Base-by-base conservation (phyloP, 768 basidiomycete species). In the Coprinellus micaceus region DNA sequence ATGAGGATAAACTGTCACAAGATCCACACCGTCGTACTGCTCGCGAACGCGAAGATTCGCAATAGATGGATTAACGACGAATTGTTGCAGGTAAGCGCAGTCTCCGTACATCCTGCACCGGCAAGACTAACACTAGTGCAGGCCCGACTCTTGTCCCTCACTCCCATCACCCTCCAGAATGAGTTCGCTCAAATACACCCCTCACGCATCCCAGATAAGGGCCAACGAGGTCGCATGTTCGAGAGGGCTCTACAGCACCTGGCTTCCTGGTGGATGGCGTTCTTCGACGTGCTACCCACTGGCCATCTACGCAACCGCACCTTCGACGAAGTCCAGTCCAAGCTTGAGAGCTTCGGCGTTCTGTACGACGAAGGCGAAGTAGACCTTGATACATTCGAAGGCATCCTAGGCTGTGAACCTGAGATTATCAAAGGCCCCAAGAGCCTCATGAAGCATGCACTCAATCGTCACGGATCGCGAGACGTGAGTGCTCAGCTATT, bases 401-500 rank as follows among this genome's bases (percentile, higher is more conserved):
- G 78, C 36, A 63, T 73, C 29, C 54, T 75, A 4, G 83, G 79
- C 15, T 80, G 82, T 25, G 84, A 83, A 10, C 77, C 79, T 36
- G 95, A 96, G 69, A 65, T 76, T 2, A 82, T 97, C 26, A 79
- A 86, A 45, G 86, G 85, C 50, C 75, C 79, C 13, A 94, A 95
- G 66, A 94, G 91, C 60, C 77, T 98, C 37, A 94, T 95, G 91
- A 98, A 97, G 67, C 93, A 95, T 66, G 88, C 86, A 0, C 72
- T 98, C 19, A 85, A 88, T 79, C 81, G 79, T 53, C 77, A 72
- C 57, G 97, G 95, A 6, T 89, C 86, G 22, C 79, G 91, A 58
- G 97, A 99, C 67, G 82, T 83, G 37, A 89, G 89, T 56, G 89
- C 93, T 0, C 93, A 96, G 62, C 79, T 98, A 3, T 98, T 98